Conservation (phyloP, 2,329 filamentous ascomycete genomes). For the Massarina eburnea region DNA sequence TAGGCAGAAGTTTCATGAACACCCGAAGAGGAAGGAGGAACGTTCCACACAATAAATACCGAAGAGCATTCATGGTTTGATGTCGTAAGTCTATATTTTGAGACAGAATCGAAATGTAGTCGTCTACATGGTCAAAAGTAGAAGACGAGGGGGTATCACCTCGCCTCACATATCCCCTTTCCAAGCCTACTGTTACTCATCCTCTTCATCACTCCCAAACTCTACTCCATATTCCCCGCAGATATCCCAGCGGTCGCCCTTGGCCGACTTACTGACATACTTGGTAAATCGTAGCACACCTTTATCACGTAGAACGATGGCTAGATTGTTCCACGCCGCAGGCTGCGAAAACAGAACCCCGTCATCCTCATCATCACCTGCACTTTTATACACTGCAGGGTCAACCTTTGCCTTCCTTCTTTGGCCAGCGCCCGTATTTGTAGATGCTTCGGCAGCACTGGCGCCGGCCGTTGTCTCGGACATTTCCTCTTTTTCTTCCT, state of each 20-base stretch:
- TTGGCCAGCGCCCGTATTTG: constrained; percentile 51
- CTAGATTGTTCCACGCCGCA: constrained; percentile 85
- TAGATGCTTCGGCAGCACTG: constrained; percentile 17
- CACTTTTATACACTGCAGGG: constrained; percentile 76
- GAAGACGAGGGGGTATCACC: neutral
- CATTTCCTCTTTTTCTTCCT: constrained; percentile 55
- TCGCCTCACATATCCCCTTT: neutral
- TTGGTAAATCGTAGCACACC: constrained; percentile 93
- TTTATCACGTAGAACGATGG: constrained; percentile 83
- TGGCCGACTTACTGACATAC: constrained; percentile 81
- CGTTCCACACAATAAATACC: neutral
- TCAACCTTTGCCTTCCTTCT: constrained; percentile 55
- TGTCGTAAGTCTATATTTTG: neutral
- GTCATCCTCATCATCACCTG: constrained; percentile 68
- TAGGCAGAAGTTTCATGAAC: neutral
- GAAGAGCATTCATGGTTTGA: neutral
- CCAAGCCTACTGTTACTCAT: constrained; percentile 19
- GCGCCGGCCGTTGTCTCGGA: constrained; percentile 55
- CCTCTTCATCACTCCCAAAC: constrained; percentile 53
- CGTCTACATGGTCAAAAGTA: neutral
- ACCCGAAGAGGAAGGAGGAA: neutral
- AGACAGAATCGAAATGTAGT: too few relatives aligned
- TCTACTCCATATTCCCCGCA: constrained; percentile 75
- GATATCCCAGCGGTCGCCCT: constrained; percentile 91
- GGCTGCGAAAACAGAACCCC: constrained; percentile 70